Evolutionary conservation across 2,329 filamentous ascomycete species (phyloP).

Genomic region (Alternaria sp.): DNA sequence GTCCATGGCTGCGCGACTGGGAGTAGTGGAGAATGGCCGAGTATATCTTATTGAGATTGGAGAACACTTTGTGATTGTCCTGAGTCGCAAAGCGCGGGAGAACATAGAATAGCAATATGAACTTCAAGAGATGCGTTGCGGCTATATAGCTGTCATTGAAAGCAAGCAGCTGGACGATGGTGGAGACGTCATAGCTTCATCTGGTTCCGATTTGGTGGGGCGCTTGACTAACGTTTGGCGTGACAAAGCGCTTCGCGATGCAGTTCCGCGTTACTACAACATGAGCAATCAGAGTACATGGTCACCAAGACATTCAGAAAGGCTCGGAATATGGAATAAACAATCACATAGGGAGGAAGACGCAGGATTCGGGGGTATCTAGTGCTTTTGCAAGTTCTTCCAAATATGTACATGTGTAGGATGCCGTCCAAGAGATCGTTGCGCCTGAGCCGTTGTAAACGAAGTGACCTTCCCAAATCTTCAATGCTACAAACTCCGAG

Average conservation of each 20-base stretch:
- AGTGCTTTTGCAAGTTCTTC: constrained; percentile 3
- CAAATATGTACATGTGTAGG: not conserved
- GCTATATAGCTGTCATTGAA: constrained; percentile 34
- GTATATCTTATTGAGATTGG: constrained; percentile 7
- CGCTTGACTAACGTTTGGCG: constrained; percentile 26
- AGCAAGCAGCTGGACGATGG: constrained; percentile 14
- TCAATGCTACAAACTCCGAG: not conserved
- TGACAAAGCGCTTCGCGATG: constrained; percentile 10
- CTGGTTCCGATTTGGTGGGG: constrained; percentile 14
- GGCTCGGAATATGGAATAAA: not conserved
- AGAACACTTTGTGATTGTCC: constrained; percentile 19
- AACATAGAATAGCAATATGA: constrained; percentile 19
- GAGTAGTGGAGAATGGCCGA: constrained; percentile 21
- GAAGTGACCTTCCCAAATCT: not conserved
- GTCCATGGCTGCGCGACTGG: constrained; percentile 18
- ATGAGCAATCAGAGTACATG: not conserved
- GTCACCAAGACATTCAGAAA: not conserved
- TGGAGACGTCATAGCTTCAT: constrained; percentile 27
- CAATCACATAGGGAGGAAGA: not conserved
- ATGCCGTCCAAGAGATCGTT: not conserved
- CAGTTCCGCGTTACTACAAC: not conserved
- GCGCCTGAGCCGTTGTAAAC: not conserved
- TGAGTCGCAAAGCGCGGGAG: constrained; percentile 20
- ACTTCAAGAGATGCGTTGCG: not conserved
- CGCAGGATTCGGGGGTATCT: constrained; percentile 19